Evolutionary conservation across 2,329 filamentous ascomycete genomes (phyloP), one percentile per base, ranked within the genome.

Genomic region (Huntiella abstrusa): DNA sequence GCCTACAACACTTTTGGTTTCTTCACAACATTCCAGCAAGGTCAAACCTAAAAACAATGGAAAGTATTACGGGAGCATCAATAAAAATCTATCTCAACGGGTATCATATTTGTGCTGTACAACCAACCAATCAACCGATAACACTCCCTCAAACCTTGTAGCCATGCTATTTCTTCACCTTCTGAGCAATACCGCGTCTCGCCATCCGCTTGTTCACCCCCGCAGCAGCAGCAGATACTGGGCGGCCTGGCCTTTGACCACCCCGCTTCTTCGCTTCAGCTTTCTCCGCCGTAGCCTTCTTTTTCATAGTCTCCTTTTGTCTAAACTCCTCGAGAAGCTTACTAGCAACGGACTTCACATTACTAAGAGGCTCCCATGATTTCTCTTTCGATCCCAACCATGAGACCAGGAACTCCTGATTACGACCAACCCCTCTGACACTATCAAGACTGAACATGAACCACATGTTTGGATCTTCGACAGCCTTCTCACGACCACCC

Each of bases 311-410:
- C 17, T 42, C 33, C 10, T 46, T 40, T n/a, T 19, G 40, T 33
- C 33, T 34, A 5, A 33, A 49, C 35, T 49, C 47, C 12, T 37
- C 33, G 5, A 49, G 28, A 13, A 49, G 33, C 8, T 43, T 33
- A 3, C 10, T 38, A 5, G 47, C 47, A 42, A 45, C 42, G 12
- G 10, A 41, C 10, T 22, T 28, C 4, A 49, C 47, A 34, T 16
- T 46, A 8, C 32, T 15, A 12, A 47, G 34, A 15, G 48, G 45
- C 22, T 50, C 48, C 48, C 48, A 50, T 12, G 33, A 43, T 12
- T 40, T 19, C 16, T 50, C 48, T n/a, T 34, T 41, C n/a, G 48
- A 50, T 5, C 48, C 48, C 16, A 50, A 33, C 48, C 48, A 50
- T 32, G 46, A 38, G 6, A 47, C 33, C 32, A 50, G 33, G 19